Percentiles rank a stretch among this genome's conserved stretches.
Conservation (phyloP, 2,329 filamentous ascomycete genomes). For the Penicillium sumatraense region DNA sequence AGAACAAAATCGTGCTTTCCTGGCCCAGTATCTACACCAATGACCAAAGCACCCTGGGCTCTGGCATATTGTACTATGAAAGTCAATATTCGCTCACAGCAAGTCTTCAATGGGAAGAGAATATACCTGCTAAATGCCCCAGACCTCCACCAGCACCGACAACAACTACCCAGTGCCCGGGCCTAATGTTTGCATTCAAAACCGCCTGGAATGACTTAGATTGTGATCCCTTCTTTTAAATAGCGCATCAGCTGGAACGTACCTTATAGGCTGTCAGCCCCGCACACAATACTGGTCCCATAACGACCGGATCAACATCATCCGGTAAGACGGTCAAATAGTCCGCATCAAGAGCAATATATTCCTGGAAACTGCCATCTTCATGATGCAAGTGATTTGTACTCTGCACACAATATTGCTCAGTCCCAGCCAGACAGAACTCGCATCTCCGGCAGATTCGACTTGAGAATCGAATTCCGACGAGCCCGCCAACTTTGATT, state of each 20-base stretch:
- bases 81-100: background rate
- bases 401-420: conserved; percentile 47
- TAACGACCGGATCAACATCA: conserved; percentile 47
- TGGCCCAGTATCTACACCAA: conserved; percentile 47
- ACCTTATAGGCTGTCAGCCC: conserved; percentile 52
- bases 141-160: conserved; percentile 53
- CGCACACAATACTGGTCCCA: conserved; percentile 51
- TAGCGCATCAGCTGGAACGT: background rate
- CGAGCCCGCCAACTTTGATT: conserved; percentile 44
- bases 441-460: conserved; percentile 50
- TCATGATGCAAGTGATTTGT: conserved; percentile 54
- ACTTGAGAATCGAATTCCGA: conserved; percentile 51
- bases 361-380: conserved; percentile 53
- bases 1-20: conserved; percentile 46
- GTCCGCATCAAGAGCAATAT: conserved; percentile 50
- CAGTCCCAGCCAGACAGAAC: conserved; percentile 47
- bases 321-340: conserved; percentile 50
- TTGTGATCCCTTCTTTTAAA: background rate
- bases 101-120: background rate
- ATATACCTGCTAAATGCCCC: conserved; percentile 49
- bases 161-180: conserved; percentile 49
- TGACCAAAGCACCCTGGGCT: conserved; percentile 47
- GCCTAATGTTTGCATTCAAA: conserved; percentile 44
- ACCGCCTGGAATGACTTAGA: conserved; percentile 39
- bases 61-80: conserved; percentile 48